Evolutionary conservation across 805 yeast species (phyloP).

Genomic region (Maudiozyma turicensis): DNA sequence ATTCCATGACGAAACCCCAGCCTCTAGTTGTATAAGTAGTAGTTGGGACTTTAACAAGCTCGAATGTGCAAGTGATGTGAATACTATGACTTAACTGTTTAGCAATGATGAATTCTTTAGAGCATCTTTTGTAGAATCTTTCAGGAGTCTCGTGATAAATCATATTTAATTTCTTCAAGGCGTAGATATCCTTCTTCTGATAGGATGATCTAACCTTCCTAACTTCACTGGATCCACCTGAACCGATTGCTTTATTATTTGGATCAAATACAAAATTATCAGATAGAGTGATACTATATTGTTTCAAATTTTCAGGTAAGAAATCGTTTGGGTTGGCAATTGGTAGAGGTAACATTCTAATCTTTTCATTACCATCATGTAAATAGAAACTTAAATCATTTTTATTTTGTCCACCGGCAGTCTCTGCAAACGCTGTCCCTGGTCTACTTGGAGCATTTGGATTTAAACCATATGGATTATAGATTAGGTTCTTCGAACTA

Average conservation of each 20-base stretch:
- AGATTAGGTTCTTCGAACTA: constrained; percentile 36
- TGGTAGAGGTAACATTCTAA: constrained; percentile 49
- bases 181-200: constrained; percentile 39
- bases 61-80: constrained; percentile 50
- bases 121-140: constrained; percentile 55
- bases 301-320: constrained; percentile 45
- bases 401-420: constrained; percentile 4
- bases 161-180: constrained; percentile 56
- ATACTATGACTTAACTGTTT: constrained; percentile 43
- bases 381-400: constrained; percentile 25
- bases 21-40: constrained; percentile 48
- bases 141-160: constrained; percentile 54
- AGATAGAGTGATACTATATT: constrained; percentile 39
- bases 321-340: constrained; percentile 54
- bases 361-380: constrained; percentile 30
- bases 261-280: constrained; percentile 45
- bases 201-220: constrained; percentile 36
- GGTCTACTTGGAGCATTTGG: constrained; percentile 9
- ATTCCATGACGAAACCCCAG: constrained; percentile 70
- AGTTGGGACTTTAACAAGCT: constrained; percentile 48
- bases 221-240: constrained; percentile 68
- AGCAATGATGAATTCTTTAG: constrained; percentile 56
- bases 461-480: constrained; percentile 53
- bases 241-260: constrained; percentile 46
- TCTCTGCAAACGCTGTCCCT: constrained; percentile 8